Base-by-base conservation (phyloP, 202 grass and related monocot genomes). In the Hordeum pubiflorum region DNA sequence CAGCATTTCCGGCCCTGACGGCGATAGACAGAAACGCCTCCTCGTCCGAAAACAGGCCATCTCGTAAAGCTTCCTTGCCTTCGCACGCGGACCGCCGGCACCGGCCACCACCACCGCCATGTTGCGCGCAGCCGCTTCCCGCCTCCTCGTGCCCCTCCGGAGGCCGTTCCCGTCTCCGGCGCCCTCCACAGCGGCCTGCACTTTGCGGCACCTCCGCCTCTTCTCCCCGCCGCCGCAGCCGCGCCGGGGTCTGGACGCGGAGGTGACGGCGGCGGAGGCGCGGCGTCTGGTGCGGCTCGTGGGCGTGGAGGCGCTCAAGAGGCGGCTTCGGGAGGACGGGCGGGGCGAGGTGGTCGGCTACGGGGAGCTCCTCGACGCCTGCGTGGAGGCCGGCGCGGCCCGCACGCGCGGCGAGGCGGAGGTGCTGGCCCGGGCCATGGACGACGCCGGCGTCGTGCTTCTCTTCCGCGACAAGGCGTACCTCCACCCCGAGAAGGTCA, bases 401-500 rank as follows among this genome's bases (percentile, higher is more conserved):
- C 80, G 88, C 32, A 86, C 86, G 20, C 86, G n/a, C 55, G 66
- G 24, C 52, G 88, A 91, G 18, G 91, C 91, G 18, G 83, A 82
- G 64, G 83, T 60, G 69, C 83, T 93, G 77, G 80, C 67, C 20
- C 71, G 77, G 11, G 72, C 79, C 55, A 43, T 89, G 71, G 88
- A 93, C 12, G 80, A 84, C 3, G 73, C 88, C 31, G 88, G 91
- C 61, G 76, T 91, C 77, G 54, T 91, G 6, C 86, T 91, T 46
- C 89, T 94, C 40, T 89, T 94, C 68, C 58, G 84, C 3, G 86
- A 89, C 63, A 94, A 87, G 83, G 88, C 89, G 10, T 91, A 88
- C 74, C 88, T 90, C 40, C 88, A 86, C 66, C 88, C 91, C 5
- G 76, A 90, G 64, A 93, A 90, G 91, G 91, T 93, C 9, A 40